Evolutionary conservation across 208 protist genomes (phyloP).

Genomic region (Strigomonas galati): DNA sequence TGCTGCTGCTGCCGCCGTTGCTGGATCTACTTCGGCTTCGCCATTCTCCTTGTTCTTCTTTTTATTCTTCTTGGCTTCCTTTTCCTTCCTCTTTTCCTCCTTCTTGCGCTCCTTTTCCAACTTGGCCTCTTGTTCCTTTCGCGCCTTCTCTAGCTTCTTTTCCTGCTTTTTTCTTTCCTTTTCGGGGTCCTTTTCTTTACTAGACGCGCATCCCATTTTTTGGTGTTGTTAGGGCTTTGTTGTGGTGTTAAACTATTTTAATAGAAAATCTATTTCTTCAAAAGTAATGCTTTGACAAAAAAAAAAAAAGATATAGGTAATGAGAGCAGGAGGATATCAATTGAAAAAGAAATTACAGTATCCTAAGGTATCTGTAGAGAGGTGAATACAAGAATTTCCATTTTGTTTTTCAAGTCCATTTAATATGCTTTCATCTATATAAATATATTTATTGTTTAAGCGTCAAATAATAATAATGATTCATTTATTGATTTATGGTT

Average conservation of each 20-base stretch:
- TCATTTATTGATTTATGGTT: background rate
- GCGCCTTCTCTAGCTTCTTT: too few relatives aligned
- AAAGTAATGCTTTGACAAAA: background rate
- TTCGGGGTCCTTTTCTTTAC: too few relatives aligned
- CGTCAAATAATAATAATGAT: slow-evolving; percentile 1
- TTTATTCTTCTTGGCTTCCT: background rate
- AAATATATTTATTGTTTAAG: slow-evolving; percentile 2
- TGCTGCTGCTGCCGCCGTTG: too few relatives aligned
- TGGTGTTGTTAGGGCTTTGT: too few relatives aligned
- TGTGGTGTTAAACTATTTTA: background rate
- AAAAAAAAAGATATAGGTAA: background rate
- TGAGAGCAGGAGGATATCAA: background rate
- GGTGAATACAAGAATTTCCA: too few relatives aligned
- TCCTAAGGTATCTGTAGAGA: too few relatives aligned
- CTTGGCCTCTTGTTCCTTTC: background rate
- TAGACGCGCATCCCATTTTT: too few relatives aligned
- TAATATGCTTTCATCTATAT: too few relatives aligned
- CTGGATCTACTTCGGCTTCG: too few relatives aligned
- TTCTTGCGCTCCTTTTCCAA: background rate
- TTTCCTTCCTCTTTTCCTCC: background rate
- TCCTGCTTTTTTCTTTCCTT: background rate
- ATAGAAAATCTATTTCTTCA: background rate
- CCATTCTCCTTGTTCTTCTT: too few relatives aligned
- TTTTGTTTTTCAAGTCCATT: too few relatives aligned
- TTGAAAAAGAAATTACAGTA: background rate